Evolutionary conservation across 371 early-diverging fungal species (phyloP).

Genomic region (Mucor irregularis): DNA sequence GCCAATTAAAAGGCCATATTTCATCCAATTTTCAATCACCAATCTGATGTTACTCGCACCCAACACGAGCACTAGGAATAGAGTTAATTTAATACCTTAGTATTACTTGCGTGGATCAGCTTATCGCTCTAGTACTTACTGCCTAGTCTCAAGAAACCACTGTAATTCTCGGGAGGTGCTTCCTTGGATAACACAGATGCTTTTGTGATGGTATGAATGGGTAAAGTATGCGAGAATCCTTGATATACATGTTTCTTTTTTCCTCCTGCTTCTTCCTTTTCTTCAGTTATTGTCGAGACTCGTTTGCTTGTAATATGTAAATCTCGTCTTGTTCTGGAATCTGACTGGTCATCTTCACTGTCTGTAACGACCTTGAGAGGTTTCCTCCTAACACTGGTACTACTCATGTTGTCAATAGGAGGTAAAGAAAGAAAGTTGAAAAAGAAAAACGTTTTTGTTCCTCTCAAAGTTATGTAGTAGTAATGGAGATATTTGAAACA

Average conservation of each 20-base stretch:
- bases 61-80: conserved; percentile 71
- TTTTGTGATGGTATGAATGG: conserved; percentile 61
- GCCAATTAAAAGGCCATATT: conserved; percentile 83
- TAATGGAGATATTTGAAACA: neutral
- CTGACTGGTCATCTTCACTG: conserved; percentile 52
- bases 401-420: conserved; percentile 1
- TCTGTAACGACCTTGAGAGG: conserved; percentile 49
- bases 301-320: conserved; percentile 39
- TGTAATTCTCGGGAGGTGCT: conserved; percentile 76
- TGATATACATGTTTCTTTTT: conserved; percentile 13
- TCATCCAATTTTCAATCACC: conserved; percentile 85
- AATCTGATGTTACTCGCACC: conserved; percentile 83
- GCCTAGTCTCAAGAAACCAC: conserved; percentile 67
- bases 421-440: conserved; percentile 5
- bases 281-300: conserved; percentile 31
- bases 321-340: conserved; percentile 37
- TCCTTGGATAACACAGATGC: conserved; percentile 74
- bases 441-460: neutral
- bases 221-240: conserved; percentile 58
- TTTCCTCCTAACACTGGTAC: conserved; percentile 20
- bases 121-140: too few species aligned
- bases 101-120: too few species aligned
- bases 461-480: neutral
- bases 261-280: conserved; percentile 35
- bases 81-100: neutral